Evolutionary conservation across 2,329 filamentous ascomycete genomes (phyloP), one percentile per base, ranked within the genome.

Genomic region (Immersiporthe knoxdaviesiana): DNA sequence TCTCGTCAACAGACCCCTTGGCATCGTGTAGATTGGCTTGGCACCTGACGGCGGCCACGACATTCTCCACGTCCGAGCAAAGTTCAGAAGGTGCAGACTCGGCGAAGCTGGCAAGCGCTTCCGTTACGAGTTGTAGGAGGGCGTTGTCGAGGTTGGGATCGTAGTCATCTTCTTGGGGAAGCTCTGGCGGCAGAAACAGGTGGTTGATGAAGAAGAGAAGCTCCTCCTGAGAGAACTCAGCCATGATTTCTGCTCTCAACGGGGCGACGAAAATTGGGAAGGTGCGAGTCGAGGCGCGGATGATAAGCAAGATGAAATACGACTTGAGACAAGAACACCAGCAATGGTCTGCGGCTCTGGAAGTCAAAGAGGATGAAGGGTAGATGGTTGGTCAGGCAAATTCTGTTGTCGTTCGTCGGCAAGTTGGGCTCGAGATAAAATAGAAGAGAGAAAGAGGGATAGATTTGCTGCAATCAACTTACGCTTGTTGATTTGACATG

Each of bases 171-270:
- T 35, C 1, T 21, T 66, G 64, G 14, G 54, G 54, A 10, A 66
- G 39, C 11, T 59, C 47, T 1, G 83, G 82, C 0, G 84, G 84
- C 0, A 87, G 37, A 35, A 66, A 66, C 18, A 66, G 18, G 30
- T 66, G 64, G 30, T 66, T 16, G 30, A 44, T 14, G 24, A 66
- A 60, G 54, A 66, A 66, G 1, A 16, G 1, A 12, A 66, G 37
- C 54, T 60, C 24, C 8, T 18, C 1, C 1, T 11, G 18, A 18
- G 37, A 35, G 27, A 50, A 37, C 0, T 5, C n/a, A 24, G 39
- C 39, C 64, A 66, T 66, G 60, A 6, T 58, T 32, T 37, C 60
- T 47, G 14, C 6, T 27, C 30, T 21, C 16, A 39, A 27, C 12
- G n/a, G 12, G 8, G 35, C n/a, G n/a, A n/a, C n/a, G n/a, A n/a